A percentile compares a stretch with the other conserved stretches of the same genome.
phyloP scores from a whole-genome alignment of 441 rosid species.

The Pelargonium citronellum region DNA sequence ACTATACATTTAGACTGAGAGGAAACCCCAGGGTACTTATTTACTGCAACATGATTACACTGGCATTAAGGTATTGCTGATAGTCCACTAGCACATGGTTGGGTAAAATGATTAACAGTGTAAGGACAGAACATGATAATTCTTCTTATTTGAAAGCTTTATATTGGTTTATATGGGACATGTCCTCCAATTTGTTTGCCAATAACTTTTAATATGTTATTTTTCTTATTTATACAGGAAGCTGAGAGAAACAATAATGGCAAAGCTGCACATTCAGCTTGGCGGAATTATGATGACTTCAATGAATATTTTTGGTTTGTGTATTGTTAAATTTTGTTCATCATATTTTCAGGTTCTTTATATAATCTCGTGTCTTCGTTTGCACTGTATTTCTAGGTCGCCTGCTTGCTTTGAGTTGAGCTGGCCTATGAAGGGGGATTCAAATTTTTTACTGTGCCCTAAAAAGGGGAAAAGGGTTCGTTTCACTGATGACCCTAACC shows the following conservation, averaged over 20 bases:
- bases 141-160: not conserved
- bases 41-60: slow-evolving; percentile 2
- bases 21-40: not conserved
- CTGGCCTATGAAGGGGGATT: slow-evolving; percentile 72
- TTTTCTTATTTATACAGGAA: slow-evolving; percentile 51
- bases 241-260: slow-evolving; percentile 68
- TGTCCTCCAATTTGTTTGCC: not conserved
- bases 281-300: slow-evolving; percentile 99
- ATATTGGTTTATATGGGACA: slow-evolving; percentile 11
- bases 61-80: slow-evolving; percentile 5
- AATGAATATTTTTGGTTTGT: slow-evolving; percentile 97
- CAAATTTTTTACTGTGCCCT: slow-evolving; percentile 52
- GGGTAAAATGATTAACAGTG: slow-evolving; percentile 3
- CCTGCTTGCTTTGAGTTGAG: slow-evolving; percentile 83
- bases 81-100: slow-evolving; percentile 8
- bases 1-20: not conserved
- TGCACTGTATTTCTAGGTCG: slow-evolving; percentile 54
- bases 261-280: slow-evolving; percentile 93
- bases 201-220: slow-evolving; percentile 9
- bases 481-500: slow-evolving; percentile 20
- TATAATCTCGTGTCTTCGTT: slow-evolving; percentile 19
- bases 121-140: not conserved
- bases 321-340: slow-evolving; percentile 17
- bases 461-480: slow-evolving; percentile 74
- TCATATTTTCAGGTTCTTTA: slow-evolving; percentile 13